Evolutionary conservation across 371 early-diverging fungal genomes (phyloP).

Genomic region (Saksenaea vasiformis): DNA sequence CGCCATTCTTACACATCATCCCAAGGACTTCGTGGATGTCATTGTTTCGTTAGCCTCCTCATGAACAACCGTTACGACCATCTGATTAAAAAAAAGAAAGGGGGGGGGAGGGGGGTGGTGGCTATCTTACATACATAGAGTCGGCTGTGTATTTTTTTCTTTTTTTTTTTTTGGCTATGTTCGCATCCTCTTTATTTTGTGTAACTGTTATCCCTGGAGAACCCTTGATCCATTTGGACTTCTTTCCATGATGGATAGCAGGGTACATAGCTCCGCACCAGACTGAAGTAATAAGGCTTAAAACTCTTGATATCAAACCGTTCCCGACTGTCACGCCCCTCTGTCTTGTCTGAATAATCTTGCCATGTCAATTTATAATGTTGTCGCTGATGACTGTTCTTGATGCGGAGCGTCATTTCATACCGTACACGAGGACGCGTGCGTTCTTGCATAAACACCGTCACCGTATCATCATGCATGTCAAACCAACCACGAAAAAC

Average conservation of each 20-base stretch:
- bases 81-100: no score
- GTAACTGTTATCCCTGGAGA: neutral
- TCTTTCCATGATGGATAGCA: neutral
- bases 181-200: neutral
- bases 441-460: slow-evolving; percentile 22
- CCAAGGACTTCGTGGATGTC: no score
- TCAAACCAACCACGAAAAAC: slow-evolving; percentile 41
- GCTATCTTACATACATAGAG: no score
- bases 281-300: slow-evolving; percentile 27
- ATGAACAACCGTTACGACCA: no score
- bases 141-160: no score
- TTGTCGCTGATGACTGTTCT: slow-evolving; percentile 44
- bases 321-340: slow-evolving; percentile 20
- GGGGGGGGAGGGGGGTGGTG: no score
- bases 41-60: no score
- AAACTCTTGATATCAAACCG: slow-evolving; percentile 20
- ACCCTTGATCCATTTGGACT: neutral
- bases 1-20: no score
- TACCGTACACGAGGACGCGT: slow-evolving; percentile 34
- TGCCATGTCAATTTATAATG: slow-evolving; percentile 63
- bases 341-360: slow-evolving; percentile 28
- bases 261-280: slow-evolving; percentile 18
- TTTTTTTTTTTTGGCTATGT: no score
- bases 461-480: slow-evolving; percentile 9
- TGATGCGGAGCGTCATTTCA: slow-evolving; percentile 34